Evolutionary conservation across 108 stramenopile genomes (phyloP).

Genomic region (Parietichytrium sp.): DNA sequence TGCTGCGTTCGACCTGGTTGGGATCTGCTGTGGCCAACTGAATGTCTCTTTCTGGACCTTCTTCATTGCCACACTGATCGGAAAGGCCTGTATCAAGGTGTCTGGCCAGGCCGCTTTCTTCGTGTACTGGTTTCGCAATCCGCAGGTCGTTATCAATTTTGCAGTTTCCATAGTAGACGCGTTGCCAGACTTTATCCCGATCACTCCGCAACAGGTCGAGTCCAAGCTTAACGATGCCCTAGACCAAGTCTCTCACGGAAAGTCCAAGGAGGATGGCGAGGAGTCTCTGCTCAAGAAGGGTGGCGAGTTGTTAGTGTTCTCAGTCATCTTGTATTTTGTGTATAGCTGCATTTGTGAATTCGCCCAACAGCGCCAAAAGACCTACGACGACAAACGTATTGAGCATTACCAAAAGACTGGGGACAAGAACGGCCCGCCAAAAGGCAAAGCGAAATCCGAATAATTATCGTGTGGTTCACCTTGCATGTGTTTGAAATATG

Average conservation of each 20-base stretch:
- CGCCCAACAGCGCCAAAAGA: conserved; percentile 12
- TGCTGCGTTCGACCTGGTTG: conserved; percentile 64
- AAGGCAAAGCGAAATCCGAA: not conserved
- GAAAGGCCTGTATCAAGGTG: conserved; percentile 59
- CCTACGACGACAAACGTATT: not conserved
- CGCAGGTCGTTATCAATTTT: conserved; percentile 4
- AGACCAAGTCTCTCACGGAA: conserved; percentile 34
- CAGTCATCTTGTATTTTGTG: conserved; percentile 13
- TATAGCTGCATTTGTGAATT: not conserved
- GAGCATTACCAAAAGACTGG: not conserved
- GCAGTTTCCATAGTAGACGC: not conserved
- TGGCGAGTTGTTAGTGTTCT: not conserved
- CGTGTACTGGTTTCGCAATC: conserved; percentile 37
- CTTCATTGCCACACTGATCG: conserved; percentile 60
- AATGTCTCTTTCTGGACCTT: conserved; percentile 61
- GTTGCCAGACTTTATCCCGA: conserved; percentile 27
- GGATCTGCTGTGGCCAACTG: conserved; percentile 60
- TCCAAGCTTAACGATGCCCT: conserved; percentile 10
- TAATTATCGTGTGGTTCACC: not conserved
- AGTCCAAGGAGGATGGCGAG: conserved; percentile 38
- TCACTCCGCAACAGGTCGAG: not conserved
- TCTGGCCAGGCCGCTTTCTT: conserved; percentile 31
- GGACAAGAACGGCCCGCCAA: not conserved
- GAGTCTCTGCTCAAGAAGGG: conserved; percentile 9
- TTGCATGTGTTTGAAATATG: too few relatives aligned